These are phyloP conservation scores for Colletotrichum trifolii DNA, from an alignment of 2,329 filamentous ascomycete species.

Conservation along the genomic window DNA sequence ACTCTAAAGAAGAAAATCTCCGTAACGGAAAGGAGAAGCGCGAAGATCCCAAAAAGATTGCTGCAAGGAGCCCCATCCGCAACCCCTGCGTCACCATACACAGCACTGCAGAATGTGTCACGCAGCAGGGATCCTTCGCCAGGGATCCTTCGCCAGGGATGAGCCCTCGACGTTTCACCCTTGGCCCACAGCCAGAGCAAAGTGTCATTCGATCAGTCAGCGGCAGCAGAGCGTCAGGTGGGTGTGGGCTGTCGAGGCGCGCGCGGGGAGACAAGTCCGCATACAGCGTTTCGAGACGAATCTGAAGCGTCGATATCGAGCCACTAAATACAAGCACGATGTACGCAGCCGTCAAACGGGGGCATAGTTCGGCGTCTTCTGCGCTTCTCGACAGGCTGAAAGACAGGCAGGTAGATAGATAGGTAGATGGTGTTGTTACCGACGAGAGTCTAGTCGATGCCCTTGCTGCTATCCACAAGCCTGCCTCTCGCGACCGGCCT, in stretches of 20 bases:
- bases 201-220: constrained; percentile 27
- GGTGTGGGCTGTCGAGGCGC: constrained; percentile 16
- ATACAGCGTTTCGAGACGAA: constrained; percentile 30
- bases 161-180: constrained; percentile 30
- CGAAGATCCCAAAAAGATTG: constrained; percentile 34
- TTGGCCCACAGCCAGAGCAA: constrained; percentile 22
- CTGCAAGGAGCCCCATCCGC: constrained; percentile 25
- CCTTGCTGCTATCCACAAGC: no score
- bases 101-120: neutral
- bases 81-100: neutral
- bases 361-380: constrained; percentile 23
- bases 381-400: neutral
- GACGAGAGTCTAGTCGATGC: no score
- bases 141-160: constrained; percentile 13
- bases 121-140: neutral
- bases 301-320: constrained; percentile 35
- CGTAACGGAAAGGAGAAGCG: constrained; percentile 33
- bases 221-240: constrained; percentile 18
- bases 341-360: neutral
- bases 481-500: constrained; percentile 16
- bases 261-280: neutral
- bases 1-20: constrained; percentile 27
- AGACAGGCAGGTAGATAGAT: neutral
- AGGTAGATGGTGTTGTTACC: constrained; percentile 12
- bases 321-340: constrained; percentile 3